Base-by-base conservation (phyloP, 2,329 filamentous ascomycete genomes). In the Zymoseptoria passerinii region DNA sequence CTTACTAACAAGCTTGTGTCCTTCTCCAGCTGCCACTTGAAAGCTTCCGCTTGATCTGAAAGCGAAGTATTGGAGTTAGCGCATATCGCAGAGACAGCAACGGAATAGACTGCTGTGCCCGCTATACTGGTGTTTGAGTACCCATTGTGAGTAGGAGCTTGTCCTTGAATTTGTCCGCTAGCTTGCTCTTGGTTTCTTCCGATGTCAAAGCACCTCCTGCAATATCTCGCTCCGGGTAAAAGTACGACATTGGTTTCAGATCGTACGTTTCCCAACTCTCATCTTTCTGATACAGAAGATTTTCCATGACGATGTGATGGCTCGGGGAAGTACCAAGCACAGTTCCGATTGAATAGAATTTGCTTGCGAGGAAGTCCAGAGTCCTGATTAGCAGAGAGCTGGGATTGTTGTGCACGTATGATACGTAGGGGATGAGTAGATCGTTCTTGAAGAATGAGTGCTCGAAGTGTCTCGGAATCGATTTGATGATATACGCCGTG, bases 221-320 rank as follows among this genome's bases (percentile, higher is more conserved):
- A 9, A 90, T 79, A 64, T 90, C 88, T 6, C 87, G 76, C 68
- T 90, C 87, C 0, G 88, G 88, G 67, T 85, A 90, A 75, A 90
- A 90, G 73, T 90, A 90, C 58, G 83, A 81, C 20, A 80, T 82
- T 0, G 88, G 88, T 67, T 91, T 91, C 53, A 90, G 79, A 60
- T 90, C 88, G 72, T 85, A 90, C 1, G 82, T 84, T 68, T 90
- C 83, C 87, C 87, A 90, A 18, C 76, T 75, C 10, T 75, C 72
- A 13, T 77, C 75, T 61, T 83, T 79, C 1, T 86, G 87, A 61
- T 81, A 83, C 23, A 89, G 75, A 2, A 89, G 77, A 67, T 90
- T 90, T 70, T 90, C 87, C 88, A 90, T 90, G 66, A 90, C 78
- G 60, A 90, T 87, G 67, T 90, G 87, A 63, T 89, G 86, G 0